phyloP scores from a whole-genome alignment of 495 filamentous ascomycete genomes.

The Lentithecium fluviatile region DNA sequence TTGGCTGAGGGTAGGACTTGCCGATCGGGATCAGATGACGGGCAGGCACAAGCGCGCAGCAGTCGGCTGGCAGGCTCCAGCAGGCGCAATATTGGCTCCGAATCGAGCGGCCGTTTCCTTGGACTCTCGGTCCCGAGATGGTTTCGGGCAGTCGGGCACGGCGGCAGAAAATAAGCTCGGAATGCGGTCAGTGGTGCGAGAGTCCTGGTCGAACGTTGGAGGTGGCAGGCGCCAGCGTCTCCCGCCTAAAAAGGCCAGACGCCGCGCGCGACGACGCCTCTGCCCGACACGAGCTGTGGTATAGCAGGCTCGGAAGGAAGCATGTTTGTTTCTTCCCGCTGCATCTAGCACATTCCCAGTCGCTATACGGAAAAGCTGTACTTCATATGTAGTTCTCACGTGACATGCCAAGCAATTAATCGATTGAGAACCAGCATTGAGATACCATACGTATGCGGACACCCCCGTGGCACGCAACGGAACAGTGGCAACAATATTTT shows the following conservation, averaged over 20 bases:
- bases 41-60: conserved; percentile 13
- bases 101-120: conserved; percentile 1
- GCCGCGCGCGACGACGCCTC: no score
- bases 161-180: conserved; percentile 33
- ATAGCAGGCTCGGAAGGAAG: no score
- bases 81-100: conserved; percentile 22
- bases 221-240: not conserved
- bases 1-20: conserved; percentile 33
- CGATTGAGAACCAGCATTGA: no score
- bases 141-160: conserved; percentile 20
- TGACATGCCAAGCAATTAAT: no score
- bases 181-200: conserved; percentile 21
- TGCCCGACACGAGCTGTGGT: not conserved
- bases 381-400: no score
- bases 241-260: not conserved
- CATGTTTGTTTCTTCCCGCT: no score
- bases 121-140: conserved; percentile 18
- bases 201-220: conserved; percentile 1
- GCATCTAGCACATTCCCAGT: no score
- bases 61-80: not conserved
- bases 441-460: no score
- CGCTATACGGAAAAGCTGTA: no score
- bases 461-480: no score
- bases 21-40: conserved; percentile 20
- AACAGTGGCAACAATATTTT: conserved; percentile 3